Base-by-base conservation (phyloP, 768 basidiomycete species). In the Rhizopogon roseolus region DNA sequence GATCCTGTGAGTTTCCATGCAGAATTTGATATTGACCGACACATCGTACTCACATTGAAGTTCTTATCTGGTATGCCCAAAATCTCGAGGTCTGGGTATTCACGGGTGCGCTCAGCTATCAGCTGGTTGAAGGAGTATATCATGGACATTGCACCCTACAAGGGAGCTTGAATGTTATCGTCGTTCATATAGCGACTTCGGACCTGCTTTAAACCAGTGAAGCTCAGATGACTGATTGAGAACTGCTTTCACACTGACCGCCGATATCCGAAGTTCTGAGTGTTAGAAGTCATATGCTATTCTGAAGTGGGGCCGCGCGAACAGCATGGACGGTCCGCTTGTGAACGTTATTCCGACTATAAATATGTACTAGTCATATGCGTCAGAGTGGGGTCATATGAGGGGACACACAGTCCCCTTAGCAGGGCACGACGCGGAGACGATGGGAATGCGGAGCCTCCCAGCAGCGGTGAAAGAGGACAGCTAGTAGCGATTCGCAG, bases 51-150 rank as follows among this genome's bases (percentile, higher is more conserved):
- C 38, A 64, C 64, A 38, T 55, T 57, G 22, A 64, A 50, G 38
- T 62, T 52, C 38, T 64, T 66, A 51, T 66, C 66, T 4, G 64
- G 64, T 19, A 66, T 59, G 28, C 54, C 59, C 14, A 66, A 52
- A 3, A 66, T 53, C 14, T 61, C 57, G 22, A 63, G 55, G 39
- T 66, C 45, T 1, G 65, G 66, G 37, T 60, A 19, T 0, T 64
- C 53, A 16, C 56, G 60, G 34, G 52, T 57, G 28, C 57, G 57
- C 40, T 64, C 28, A 8, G 59, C 29, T 14, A 68, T 56, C 42
- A 66, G 65, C 40, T 66, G 66, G 54, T 68, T 66, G 53, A 68
- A 14, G 6, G 66, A 66, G 17, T 57, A 57, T 27, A 66, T 52
- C 6, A 57, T 60, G 50, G 58, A 2, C 66, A 64, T 68, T 49